Conservation (phyloP, 805 yeast species). For the Clavispora fructus region DNA sequence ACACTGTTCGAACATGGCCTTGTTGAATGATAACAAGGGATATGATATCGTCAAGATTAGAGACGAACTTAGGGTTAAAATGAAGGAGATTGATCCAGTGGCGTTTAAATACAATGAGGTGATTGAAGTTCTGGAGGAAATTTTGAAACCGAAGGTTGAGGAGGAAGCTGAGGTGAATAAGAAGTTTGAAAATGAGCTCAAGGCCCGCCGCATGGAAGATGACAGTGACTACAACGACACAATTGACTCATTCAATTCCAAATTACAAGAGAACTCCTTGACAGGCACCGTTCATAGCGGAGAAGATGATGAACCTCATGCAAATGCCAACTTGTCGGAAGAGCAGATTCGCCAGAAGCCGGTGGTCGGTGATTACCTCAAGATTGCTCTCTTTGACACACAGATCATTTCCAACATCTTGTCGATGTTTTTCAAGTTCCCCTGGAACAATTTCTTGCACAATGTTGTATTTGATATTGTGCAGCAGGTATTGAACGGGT, state of each 20-base stretch:
- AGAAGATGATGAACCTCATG: constrained; percentile 38
- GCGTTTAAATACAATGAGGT: constrained; percentile 43
- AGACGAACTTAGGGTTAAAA: constrained; percentile 32
- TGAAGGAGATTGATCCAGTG: constrained; percentile 40
- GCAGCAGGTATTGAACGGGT: constrained; percentile 43
- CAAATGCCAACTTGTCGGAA: constrained; percentile 39
- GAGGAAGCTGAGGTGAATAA: constrained; percentile 14
- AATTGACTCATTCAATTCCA: constrained; percentile 32
- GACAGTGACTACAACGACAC: constrained; percentile 24
- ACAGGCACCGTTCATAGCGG: constrained; percentile 20
- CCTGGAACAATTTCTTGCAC: constrained; percentile 45
- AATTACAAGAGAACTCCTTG: constrained; percentile 20
- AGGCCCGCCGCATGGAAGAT: constrained; percentile 7
- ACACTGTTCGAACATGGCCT: constrained; percentile 44
- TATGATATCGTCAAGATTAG: constrained; percentile 35
- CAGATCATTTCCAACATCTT: constrained; percentile 39
- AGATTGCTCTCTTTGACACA: constrained; percentile 38
- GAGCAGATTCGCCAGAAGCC: constrained; percentile 38
- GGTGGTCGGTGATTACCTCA: constrained; percentile 40
- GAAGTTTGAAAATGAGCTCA: constrained; percentile 12
- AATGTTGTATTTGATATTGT: constrained; percentile 45
- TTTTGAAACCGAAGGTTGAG: constrained; percentile 12
- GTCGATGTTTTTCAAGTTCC: constrained; percentile 41
- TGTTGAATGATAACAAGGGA: constrained; percentile 41
- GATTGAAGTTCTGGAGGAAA: constrained; percentile 28